A percentile compares a stretch with the other conserved stretches of the same genome.
These are phyloP conservation scores for Xylaria sp. DNA, from an alignment of 2,329 filamentous ascomycete species.

Conservation along the genomic window DNA sequence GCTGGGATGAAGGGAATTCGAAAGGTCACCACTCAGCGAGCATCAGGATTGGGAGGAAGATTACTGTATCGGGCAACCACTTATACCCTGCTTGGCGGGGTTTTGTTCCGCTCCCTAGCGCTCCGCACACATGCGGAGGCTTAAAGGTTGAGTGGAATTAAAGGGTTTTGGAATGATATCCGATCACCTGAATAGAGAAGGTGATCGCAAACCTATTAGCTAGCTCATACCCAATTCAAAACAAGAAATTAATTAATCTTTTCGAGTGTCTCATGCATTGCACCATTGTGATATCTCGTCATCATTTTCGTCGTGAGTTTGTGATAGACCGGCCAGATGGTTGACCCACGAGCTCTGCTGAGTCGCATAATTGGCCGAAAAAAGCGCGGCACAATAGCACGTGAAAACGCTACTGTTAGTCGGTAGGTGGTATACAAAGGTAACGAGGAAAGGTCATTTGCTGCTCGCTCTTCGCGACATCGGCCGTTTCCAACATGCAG, in stretches of 20 bases:
- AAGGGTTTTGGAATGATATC: conserved; percentile 22
- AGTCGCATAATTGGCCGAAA: conserved; percentile 29
- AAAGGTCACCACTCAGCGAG: conserved; percentile 48
- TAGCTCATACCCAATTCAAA: conserved; percentile 33
- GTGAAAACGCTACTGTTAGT: conserved; percentile 13
- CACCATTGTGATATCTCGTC: conserved; percentile 16
- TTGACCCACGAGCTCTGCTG: neutral
- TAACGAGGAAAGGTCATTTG: neutral
- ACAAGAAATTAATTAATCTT: conserved; percentile 28
- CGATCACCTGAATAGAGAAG: conserved; percentile 29
- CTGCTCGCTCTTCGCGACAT: conserved; percentile 30
- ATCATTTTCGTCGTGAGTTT: neutral
- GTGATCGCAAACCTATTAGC: conserved; percentile 25
- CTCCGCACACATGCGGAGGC: conserved; percentile 34
- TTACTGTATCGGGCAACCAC: conserved; percentile 45
- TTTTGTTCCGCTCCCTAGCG: conserved; percentile 46
- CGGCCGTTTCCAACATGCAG: conserved; percentile 20
- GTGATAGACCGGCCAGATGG: conserved; percentile 2
- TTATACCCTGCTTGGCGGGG: conserved; percentile 34
- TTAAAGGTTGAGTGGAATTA: conserved; percentile 46
- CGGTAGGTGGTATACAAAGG: conserved; percentile 5
- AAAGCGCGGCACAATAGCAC: neutral
- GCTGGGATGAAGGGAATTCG: conserved; percentile 28
- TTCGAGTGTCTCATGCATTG: conserved; percentile 20
- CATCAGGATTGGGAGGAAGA: conserved; percentile 33